These are phyloP conservation scores for Haematococcus sp. DNA, from an alignment of 139 green algal species.

Conservation along the genomic window DNA sequence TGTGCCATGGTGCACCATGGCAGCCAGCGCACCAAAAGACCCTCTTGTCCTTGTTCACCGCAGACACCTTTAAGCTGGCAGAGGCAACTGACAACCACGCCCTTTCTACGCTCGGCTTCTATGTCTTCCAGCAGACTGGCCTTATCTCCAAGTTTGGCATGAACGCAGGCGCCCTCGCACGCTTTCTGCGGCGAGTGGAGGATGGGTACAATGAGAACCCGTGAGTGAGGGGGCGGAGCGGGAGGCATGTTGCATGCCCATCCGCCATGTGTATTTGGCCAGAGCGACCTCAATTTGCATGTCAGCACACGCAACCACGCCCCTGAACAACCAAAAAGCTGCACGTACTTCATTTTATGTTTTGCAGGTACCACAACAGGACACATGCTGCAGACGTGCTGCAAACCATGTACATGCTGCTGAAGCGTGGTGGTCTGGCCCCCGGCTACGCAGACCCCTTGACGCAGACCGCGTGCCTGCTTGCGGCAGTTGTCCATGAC, in stretches of 20 bases:
- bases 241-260: no score
- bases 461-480: constrained; percentile 41
- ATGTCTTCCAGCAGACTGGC: constrained; percentile 41
- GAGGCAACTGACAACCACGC: constrained; percentile 38
- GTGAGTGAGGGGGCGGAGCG: no score
- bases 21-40: no score
- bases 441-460: constrained; percentile 47
- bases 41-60: no score
- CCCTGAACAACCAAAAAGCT: no score
- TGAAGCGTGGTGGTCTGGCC: constrained; percentile 28
- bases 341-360: no score
- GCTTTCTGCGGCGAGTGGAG: constrained; percentile 36
- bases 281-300: no score
- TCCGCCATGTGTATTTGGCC: no score
- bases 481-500: constrained; percentile 39
- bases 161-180: constrained; percentile 26
- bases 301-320: no score
- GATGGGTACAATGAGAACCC: constrained; percentile 42
- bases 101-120: constrained; percentile 46
- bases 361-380: constrained; percentile 46
- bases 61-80: constrained; percentile 25
- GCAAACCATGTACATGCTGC: constrained; percentile 45
- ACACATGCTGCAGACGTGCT: constrained; percentile 45
- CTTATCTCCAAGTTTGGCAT: constrained; percentile 46
- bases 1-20: no score